Evolutionary conservation across 2,329 filamentous ascomycete genomes (phyloP).

Genomic region (Plenodomus tracheiphilus): DNA sequence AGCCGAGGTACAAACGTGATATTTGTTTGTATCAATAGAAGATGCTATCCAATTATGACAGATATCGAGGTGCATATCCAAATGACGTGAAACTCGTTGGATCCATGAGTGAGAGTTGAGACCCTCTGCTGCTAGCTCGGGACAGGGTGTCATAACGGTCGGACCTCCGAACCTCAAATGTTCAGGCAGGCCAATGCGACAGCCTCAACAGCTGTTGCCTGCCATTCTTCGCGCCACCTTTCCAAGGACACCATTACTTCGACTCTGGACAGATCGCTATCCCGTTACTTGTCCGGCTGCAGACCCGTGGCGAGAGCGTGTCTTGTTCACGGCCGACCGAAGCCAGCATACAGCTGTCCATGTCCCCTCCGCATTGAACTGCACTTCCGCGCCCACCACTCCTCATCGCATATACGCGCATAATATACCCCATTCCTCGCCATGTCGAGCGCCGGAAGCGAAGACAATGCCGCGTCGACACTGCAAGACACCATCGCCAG

Average conservation of each 20-base stretch:
- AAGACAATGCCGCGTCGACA: slow-evolving; percentile 24
- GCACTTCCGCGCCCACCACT: slow-evolving; percentile 21
- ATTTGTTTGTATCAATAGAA: slow-evolving; percentile 18
- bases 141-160: neutral
- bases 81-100: slow-evolving; percentile 4
- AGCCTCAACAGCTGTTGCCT: neutral
- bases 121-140: neutral
- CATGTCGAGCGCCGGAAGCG: slow-evolving; percentile 37
- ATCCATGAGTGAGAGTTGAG: slow-evolving; percentile 1
- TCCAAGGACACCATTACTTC: neutral
- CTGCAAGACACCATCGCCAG: slow-evolving; percentile 27
- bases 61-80: neutral
- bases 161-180: slow-evolving; percentile 18
- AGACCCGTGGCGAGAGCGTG: slow-evolving; percentile 4
- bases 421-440: slow-evolving; percentile 6
- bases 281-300: too few species aligned
- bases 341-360: slow-evolving; percentile 22
- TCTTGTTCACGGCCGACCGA: slow-evolving; percentile 26
- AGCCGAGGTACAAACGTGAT: slow-evolving; percentile 8
- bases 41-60: slow-evolving; percentile 2
- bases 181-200: slow-evolving; percentile 1
- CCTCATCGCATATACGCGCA: slow-evolving; percentile 13
- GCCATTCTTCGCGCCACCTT: neutral
- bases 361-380: slow-evolving; percentile 25
- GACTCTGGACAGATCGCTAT: neutral